Percentiles rank a stretch among this genome's conserved stretches.
phyloP scores from a whole-genome alignment of 2,329 filamentous ascomycete species.

The Paracoccidioides brasiliensis region DNA sequence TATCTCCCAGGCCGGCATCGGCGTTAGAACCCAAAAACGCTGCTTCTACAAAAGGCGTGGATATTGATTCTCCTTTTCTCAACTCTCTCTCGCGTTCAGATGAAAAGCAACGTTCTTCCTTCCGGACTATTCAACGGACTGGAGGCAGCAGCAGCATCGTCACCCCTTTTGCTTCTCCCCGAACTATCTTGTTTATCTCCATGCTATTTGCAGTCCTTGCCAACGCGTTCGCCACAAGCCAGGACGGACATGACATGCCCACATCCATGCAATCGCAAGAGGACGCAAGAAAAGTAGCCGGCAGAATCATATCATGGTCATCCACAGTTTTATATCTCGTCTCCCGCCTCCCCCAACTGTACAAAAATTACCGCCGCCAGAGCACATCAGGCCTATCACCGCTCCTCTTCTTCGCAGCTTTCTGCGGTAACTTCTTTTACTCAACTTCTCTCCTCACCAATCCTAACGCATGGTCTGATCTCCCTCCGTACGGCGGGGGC shows the following conservation, averaged over 20 bases:
- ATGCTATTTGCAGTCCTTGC: slow-evolving; percentile 33
- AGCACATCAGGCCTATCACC: slow-evolving; percentile 52
- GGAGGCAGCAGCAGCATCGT: slow-evolving; percentile 15
- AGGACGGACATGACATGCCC: slow-evolving; percentile 11
- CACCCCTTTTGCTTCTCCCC: slow-evolving; percentile 26
- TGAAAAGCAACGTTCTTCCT: slow-evolving; percentile 22
- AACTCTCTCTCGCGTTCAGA: slow-evolving; percentile 21
- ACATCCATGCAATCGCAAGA: slow-evolving; percentile 14
- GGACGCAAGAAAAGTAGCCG: slow-evolving; percentile 31
- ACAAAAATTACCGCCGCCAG: slow-evolving; percentile 50
- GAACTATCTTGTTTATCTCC: slow-evolving; percentile 33
- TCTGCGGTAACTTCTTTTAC: slow-evolving; percentile 57
- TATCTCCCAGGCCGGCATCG: slow-evolving; percentile 11
- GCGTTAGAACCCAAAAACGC: slow-evolving; percentile 20
- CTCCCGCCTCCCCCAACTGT: slow-evolving; percentile 50
- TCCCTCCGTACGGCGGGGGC: slow-evolving; percentile 42
- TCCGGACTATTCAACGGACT: slow-evolving; percentile 17
- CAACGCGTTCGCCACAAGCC: slow-evolving; percentile 26
- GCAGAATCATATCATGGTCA: slow-evolving; percentile 43
- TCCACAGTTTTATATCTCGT: slow-evolving; percentile 45
- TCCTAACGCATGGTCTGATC: slow-evolving; percentile 49
- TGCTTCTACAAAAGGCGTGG: slow-evolving; percentile 16
- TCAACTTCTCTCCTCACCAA: slow-evolving; percentile 49
- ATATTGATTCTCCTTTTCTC: slow-evolving; percentile 11
- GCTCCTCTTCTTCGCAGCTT: slow-evolving; percentile 51